A percentile compares a stretch with the other conserved stretches of the same genome.
Conservation (phyloP, 495 filamentous ascomycete genomes). For the Xylaria scruposa region DNA sequence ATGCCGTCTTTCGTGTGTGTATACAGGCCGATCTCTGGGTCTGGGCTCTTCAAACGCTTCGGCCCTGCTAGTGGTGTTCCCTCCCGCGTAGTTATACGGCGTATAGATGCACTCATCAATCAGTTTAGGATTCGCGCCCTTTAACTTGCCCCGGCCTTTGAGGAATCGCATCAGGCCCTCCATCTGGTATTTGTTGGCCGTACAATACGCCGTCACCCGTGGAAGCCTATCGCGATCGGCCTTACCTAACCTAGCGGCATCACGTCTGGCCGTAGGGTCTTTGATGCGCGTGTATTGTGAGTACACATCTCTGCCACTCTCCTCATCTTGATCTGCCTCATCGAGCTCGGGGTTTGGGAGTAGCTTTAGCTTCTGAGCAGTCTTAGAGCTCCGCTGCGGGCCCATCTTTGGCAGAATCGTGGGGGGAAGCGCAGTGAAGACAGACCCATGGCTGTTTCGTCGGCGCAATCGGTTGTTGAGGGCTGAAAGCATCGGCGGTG, state of each 20-base stretch:
- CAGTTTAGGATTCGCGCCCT: constrained; percentile 83
- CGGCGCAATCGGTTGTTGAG: constrained; percentile 87
- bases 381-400: constrained; percentile 92
- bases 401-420: constrained; percentile 78
- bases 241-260: constrained; percentile 92
- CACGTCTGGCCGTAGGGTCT: constrained; percentile 89
- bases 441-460: constrained; percentile 75
- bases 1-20: constrained; percentile 66
- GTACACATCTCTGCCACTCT: constrained; percentile 94
- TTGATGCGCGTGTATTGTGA: constrained; percentile 93
- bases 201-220: constrained; percentile 94
- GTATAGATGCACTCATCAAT: constrained; percentile 98
- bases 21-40: constrained; percentile 47
- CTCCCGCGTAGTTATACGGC: constrained; percentile 75
- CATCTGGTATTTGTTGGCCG: constrained; percentile 86
- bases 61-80: constrained; percentile 43
- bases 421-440: constrained; percentile 60
- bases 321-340: constrained; percentile 73
- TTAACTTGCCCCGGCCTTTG: constrained; percentile 76
- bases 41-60: constrained; percentile 44
- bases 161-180: constrained; percentile 87
- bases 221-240: constrained; percentile 88
- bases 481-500: constrained; percentile 75
- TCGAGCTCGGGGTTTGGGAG: constrained; percentile 86
- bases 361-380: constrained; percentile 93